Evolutionary conservation across 352 stramenopile genomes (phyloP), one percentile per base, ranked within the genome.

Genomic region (Phytophthora crassamura): DNA sequence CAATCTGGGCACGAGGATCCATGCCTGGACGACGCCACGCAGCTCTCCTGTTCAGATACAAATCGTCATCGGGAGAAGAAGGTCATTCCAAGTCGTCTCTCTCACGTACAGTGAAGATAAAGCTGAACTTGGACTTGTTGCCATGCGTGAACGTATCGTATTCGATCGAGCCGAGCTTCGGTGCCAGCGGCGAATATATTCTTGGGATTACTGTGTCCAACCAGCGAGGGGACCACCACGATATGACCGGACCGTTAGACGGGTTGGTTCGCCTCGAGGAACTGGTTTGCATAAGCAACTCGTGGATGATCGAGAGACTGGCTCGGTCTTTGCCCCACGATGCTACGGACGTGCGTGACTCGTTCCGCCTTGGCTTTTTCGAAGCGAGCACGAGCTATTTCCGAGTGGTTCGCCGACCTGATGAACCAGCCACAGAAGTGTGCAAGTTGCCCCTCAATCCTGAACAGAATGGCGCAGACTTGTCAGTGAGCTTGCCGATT

Each of bases 321-420:
- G 39, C 36, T 15, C 59, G 60, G 16, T 50, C 46, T 32, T n/a
- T 45, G 18, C 46, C 38, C 8, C 48, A 59, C 3, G 52, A 12
- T 25, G 20, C 42, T 40, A 32, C 12, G 12, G 9, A 41, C 5
- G 51, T 75, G 16, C 69, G 74, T 8, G 72, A 86, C 50, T 77
- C 78, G 15, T 48, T 61, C 6, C 68, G 72, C 28, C 64, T 93
- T 28, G 80, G 74, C n/a, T 88, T 77, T 51, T 83, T 84, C 45
- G 88, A 96, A 68, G 79, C 81, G 0, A 91, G 84, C 41, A 94
- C 88, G 11, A 82, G 70, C 9, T 96, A 94, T 55, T 94, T 94
- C 56, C 83, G 86, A n/a, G 56, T 94, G 15, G 40, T 80, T 45
- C 71, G 61, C 4, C 72, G 62, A 22, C 34, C 30, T 8, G 35